Conservation (phyloP, 306 rosid genomes). For the Rosa lucieae region DNA sequence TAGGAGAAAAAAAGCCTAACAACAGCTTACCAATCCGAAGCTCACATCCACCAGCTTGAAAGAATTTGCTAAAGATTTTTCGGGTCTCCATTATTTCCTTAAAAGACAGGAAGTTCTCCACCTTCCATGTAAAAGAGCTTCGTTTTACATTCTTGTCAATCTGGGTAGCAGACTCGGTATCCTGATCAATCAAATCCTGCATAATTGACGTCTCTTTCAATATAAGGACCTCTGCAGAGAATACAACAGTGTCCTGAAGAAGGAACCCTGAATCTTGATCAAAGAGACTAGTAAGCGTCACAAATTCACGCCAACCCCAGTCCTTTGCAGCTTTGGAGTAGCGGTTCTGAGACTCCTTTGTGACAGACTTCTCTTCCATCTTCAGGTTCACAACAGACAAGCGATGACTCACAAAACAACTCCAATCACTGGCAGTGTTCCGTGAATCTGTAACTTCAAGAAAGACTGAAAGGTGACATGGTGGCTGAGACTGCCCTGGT, state of each 20-base stretch:
- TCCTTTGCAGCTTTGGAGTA: conserved; percentile 99
- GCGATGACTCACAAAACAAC: conserved; percentile 99
- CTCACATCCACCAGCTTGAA: conserved; percentile 99
- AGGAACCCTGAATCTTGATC: conserved; percentile 99
- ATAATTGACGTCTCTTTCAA: conserved; percentile 87
- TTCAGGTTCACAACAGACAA: conserved; percentile 93
- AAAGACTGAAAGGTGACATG: conserved; percentile 98
- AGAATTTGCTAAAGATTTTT: conserved; percentile 97
- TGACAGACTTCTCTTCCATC: conserved; percentile 92
- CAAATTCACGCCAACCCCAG: conserved; percentile 99
- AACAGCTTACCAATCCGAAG: conserved; percentile 88
- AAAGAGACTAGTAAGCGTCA: conserved; percentile 96
- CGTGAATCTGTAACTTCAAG: conserved; percentile 99
- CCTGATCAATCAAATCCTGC: conserved; percentile 80
- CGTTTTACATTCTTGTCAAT: conserved; percentile 50
- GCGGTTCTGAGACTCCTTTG: conserved; percentile 98
- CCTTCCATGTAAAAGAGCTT: conserved; percentile 98
- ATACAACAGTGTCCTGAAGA: conserved; percentile 88
- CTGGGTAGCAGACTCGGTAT: conserved; percentile 55
- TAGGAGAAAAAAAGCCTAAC: conserved; percentile 18
- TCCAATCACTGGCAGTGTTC: conserved; percentile 95
- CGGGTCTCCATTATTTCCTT: conserved; percentile 99
- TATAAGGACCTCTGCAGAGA: conserved; percentile 97
- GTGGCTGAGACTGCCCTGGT: conserved; percentile 99
- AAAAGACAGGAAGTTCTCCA: conserved; percentile 94